These are phyloP conservation scores for Triangularia verruculosa DNA, from an alignment of 2,329 filamentous ascomycete genomes.

Conservation along the genomic window DNA sequence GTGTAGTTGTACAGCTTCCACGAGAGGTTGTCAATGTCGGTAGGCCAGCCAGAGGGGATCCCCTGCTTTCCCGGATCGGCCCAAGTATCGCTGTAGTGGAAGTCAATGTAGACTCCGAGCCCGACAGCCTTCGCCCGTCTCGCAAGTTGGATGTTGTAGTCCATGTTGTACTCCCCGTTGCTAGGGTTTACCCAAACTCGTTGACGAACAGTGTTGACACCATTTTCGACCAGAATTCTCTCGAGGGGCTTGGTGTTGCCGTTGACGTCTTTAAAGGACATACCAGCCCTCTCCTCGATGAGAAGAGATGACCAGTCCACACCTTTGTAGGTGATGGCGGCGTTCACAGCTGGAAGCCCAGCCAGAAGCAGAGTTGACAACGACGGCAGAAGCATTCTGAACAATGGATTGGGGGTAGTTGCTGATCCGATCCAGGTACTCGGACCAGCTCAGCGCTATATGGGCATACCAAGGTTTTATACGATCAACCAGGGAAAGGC, in stretches of 20 bases:
- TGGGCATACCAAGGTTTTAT: neutral
- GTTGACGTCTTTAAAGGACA: slow-evolving; percentile 56
- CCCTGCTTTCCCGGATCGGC: slow-evolving; percentile 64
- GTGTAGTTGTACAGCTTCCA: slow-evolving; percentile 70
- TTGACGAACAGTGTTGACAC: slow-evolving; percentile 69
- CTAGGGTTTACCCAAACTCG: slow-evolving; percentile 68
- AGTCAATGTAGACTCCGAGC: slow-evolving; percentile 48
- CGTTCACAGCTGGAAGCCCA: slow-evolving; percentile 21
- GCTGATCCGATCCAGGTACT: neutral
- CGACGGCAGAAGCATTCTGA: slow-evolving; percentile 19
- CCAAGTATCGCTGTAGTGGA: slow-evolving; percentile 42
- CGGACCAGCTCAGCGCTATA: neutral
- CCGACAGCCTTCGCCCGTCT: slow-evolving; percentile 62
- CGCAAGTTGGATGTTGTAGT: slow-evolving; percentile 68
- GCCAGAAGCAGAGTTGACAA: slow-evolving; percentile 18
- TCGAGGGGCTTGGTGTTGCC: slow-evolving; percentile 57
- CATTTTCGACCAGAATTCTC: slow-evolving; percentile 57
- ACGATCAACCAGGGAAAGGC: neutral
- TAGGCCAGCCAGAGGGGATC: slow-evolving; percentile 63
- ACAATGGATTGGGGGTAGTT: neutral
- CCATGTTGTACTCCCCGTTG: slow-evolving; percentile 63
- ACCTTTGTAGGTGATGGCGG: slow-evolving; percentile 58
- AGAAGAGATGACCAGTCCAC: slow-evolving; percentile 68
- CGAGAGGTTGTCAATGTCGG: slow-evolving; percentile 54
- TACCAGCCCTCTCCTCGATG: slow-evolving; percentile 60